Conservation (phyloP, 768 basidiomycete genomes). For the Agaricus bisporus region DNA sequence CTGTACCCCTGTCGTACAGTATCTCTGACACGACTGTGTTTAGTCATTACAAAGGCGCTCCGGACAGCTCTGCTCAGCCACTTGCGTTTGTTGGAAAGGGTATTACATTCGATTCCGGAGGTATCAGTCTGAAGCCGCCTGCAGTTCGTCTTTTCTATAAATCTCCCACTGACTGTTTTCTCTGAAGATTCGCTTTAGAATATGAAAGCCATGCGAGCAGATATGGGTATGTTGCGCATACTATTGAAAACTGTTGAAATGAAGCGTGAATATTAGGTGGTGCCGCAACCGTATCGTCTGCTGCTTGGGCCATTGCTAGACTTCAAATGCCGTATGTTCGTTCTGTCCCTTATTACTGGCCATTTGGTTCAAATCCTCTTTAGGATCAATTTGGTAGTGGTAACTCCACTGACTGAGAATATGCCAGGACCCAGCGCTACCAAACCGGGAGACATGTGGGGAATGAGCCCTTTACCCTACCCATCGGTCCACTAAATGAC, state of each 20-base stretch:
- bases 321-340: conserved; percentile 64
- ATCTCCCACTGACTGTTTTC: background rate
- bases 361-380: background rate
- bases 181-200: conserved; percentile 28
- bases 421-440: conserved; percentile 70
- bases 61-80: conserved; percentile 48
- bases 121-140: conserved; percentile 79
- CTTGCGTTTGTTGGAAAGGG: conserved; percentile 83
- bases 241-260: background rate
- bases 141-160: conserved; percentile 34
- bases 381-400: conserved; percentile 70
- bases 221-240: conserved; percentile 56
- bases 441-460: conserved; percentile 83
- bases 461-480: background rate
- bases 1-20: background rate
- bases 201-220: conserved; percentile 83
- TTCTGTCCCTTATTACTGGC: background rate
- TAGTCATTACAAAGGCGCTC: conserved; percentile 80
- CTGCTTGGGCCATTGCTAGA: conserved; percentile 75
- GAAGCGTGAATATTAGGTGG: conserved; percentile 39
- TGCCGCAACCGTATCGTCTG: conserved; percentile 70
- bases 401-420: conserved; percentile 79
- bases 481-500: background rate
- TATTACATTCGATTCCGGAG: conserved; percentile 86
- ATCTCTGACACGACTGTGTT: background rate